Evolutionary conservation across 2,329 filamentous ascomycete genomes (phyloP), one percentile per base, ranked within the genome.

Genomic region (Alternaria sp.): DNA sequence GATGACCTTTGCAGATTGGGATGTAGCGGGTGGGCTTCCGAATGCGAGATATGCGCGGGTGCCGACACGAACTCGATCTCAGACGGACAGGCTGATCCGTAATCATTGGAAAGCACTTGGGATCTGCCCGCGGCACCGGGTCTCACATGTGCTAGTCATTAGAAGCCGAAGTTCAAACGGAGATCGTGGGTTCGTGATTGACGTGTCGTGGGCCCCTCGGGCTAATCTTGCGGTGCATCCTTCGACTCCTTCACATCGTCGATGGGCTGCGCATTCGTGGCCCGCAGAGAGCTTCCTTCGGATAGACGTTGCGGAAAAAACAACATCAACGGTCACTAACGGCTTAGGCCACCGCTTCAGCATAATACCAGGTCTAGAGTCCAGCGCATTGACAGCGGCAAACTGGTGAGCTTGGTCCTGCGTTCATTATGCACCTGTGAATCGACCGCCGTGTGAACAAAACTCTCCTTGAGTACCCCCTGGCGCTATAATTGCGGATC

Each of bases 391-490:
- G 52, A 63, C 53, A 53, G 66, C 67, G 57, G 53, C 55, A 71
- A 59, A 51, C 62, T 50, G 49, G 59, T 61, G 54, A 66, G 61
- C 51, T 61, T 62, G 36, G 57, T 61, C 63, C 61, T 59, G 64
- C 69, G 67, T 68, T 67, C 71, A 66, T 65, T 63, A 55, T 57
- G 53, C 59, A 59, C 40, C 36, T 45, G n/a, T 62, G 44, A 69
- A 67, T 68, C 70, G 64, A 69, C 59, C 65, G 68, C 55, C 65
- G 67, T 57, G 56, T 52, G 59, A 57, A 67, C 59, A 54, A 69
- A 66, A 59, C 59, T 62, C 61, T 65, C 66, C 62, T 63, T 40
- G 61, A 57, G 40, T 19, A 36, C n/a, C 30, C 58, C 67, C 56
- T 65, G 46, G 61, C 65, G 62, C 60, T 67, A 55, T 57, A 40